Base-by-base conservation (phyloP, 331 rosid species). In the Cydonia oblonga region DNA sequence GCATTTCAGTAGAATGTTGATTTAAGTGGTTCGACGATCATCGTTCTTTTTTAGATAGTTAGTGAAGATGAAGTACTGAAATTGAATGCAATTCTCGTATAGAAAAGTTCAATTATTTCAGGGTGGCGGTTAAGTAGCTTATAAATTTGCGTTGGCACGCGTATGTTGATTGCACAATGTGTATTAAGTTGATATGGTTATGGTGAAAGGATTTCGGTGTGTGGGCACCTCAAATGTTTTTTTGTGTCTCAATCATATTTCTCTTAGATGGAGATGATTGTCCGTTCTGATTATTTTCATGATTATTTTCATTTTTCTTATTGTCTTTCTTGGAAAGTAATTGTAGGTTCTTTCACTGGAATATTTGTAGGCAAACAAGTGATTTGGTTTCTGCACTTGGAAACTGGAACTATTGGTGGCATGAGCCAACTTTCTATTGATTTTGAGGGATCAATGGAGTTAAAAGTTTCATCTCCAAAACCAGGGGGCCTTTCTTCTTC, bases 381-480 rank as follows among this genome's bases (percentile, higher is more conserved):
- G 72, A 74, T 78, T 75, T 76, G 71, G 73, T 57, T 89, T 28
- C 79, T 69, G 69, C 75, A 75, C 79, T 81, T 65, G 75, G 83
- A 68, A 66, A 66, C 68, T 69, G 72, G 80, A 80, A 79, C 33
- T 2, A 62, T 81, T 79, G 76, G 75, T 69, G 82, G 77, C 40
- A 63, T 76, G 80, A 54, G 75, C 44, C 58, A 44, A n/a, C 64
- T 20, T 44, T 74, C 76, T 66, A 74, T 71, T 57, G 80, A 62
- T 68, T 79, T 56, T 24, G 75, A 77, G 80, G 76, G 62, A 75
- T 84, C 66, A 71, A 95, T 88, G 96, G 96, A 91, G 89, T 75
- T 95, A 81, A 87, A 90, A 82, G 85, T 82, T 78, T 83, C 97
- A 64, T 90, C 97, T 82, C 86, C 96, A 53, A 88, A 95, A 68